These are phyloP conservation scores for Yamadazyma blattariae DNA, from an alignment of 1,139 yeast genomes.

Conservation along the genomic window DNA sequence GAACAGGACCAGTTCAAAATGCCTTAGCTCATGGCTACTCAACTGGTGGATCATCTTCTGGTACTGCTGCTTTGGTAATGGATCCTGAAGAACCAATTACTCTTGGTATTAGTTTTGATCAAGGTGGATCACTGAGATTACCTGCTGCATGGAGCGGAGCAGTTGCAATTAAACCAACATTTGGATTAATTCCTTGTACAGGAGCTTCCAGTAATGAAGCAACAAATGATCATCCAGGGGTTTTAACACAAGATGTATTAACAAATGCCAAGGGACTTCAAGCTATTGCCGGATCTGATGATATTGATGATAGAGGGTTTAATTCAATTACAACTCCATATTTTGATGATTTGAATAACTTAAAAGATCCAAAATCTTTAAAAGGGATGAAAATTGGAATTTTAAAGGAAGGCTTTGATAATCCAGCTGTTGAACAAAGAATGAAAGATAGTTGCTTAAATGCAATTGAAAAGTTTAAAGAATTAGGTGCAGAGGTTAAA, in stretches of 20 bases:
- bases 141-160: constrained; percentile 15
- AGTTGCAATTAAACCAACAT: constrained; percentile 16
- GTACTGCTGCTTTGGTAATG: constrained; percentile 13
- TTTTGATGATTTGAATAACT: constrained; percentile 6
- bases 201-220: constrained; percentile 15
- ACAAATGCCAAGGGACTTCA: constrained; percentile 9
- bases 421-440: constrained; percentile 12
- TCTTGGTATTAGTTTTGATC: constrained; percentile 14
- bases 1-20: constrained; percentile 14
- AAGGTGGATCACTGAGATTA: constrained; percentile 14
- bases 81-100: constrained; percentile 12
- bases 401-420: constrained; percentile 13
- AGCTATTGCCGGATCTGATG: constrained; percentile 15
- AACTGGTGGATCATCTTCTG: constrained; percentile 16
- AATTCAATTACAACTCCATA: constrained; percentile 2
- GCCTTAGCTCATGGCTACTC: constrained; percentile 14
- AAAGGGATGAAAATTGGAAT: constrained; percentile 14
- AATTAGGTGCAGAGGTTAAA: constrained; percentile 13
- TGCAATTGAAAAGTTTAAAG: constrained; percentile 11
- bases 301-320: constrained; percentile 13
- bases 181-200: constrained; percentile 14
- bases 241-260: constrained; percentile 13
- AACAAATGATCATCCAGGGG: constrained; percentile 14
- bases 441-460: constrained; percentile 10
- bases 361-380: constrained; percentile 3